These are phyloP conservation scores for Megacollybia platyphylla DNA, from an alignment of 1,284 basidiomycete species.

Conservation along the genomic window DNA sequence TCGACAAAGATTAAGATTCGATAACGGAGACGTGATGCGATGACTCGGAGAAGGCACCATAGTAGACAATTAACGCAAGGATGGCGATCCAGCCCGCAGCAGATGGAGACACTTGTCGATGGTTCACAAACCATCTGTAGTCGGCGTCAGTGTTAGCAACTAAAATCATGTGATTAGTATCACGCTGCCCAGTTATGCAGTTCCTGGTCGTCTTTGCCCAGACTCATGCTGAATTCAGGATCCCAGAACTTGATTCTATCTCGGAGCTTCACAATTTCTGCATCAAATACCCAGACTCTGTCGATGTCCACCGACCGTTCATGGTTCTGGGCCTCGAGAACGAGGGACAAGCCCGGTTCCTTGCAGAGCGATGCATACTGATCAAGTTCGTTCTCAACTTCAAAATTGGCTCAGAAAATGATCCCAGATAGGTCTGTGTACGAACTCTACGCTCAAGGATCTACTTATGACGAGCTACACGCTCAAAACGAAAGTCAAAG, in stretches of 20 bases:
- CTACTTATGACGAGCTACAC: constrained; percentile 63
- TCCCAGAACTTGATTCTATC: constrained; percentile 69
- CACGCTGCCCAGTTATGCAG: constrained; percentile 5
- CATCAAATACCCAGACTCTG: constrained; percentile 27
- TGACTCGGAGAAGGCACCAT: too few relatives aligned
- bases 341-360: constrained; percentile 62
- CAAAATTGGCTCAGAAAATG: constrained; percentile 4
- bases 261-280: constrained; percentile 54
- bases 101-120: too few relatives aligned
- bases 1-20: too few relatives aligned
- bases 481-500: constrained; percentile 31
- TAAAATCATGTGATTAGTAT: too few relatives aligned
- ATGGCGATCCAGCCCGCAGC: too few relatives aligned
- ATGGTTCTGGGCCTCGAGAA: constrained; percentile 59
- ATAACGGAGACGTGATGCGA: too few relatives aligned
- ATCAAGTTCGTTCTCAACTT: constrained; percentile 51
- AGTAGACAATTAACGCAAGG: too few relatives aligned
- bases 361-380: constrained; percentile 73
- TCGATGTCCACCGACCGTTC: constrained; percentile 49
- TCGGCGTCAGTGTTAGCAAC: too few relatives aligned
- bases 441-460: constrained; percentile 64
- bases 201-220: constrained; percentile 75
- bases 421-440: constrained; percentile 48
- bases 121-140: too few relatives aligned
- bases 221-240: constrained; percentile 66